Evolutionary conservation across 768 basidiomycete species (phyloP).

Genomic region (Steccherinum ochraceum): DNA sequence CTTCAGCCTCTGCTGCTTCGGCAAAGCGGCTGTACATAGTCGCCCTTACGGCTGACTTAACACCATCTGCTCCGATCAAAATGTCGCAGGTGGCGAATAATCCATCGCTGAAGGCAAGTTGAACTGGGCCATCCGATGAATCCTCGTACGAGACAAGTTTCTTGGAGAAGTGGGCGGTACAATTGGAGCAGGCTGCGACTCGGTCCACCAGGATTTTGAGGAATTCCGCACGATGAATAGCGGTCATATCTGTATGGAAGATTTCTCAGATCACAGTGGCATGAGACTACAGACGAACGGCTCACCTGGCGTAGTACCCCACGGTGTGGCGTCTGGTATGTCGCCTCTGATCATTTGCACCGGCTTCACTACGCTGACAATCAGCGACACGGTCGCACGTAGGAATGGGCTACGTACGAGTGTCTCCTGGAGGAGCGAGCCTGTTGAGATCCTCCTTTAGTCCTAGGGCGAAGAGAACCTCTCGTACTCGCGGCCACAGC

Average conservation of each 20-base stretch:
- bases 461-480: conserved; percentile 6
- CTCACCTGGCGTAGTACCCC: too few relatives aligned
- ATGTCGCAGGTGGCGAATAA: conserved; percentile 18
- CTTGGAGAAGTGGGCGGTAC: conserved; percentile 14
- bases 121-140: conserved; percentile 3
- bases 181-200: conserved; percentile 4
- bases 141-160: conserved; percentile 10
- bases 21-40: not conserved
- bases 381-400: too few relatives aligned
- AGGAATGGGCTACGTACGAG: too few relatives aligned
- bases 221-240: conserved; percentile 14
- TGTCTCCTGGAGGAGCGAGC: too few relatives aligned
- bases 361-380: not conserved
- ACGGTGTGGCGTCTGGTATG: not conserved
- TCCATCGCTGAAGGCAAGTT: conserved; percentile 19
- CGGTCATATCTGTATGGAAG: too few relatives aligned
- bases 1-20: not conserved
- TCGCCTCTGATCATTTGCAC: not conserved
- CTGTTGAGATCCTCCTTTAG: not conserved
- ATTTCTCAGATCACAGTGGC: too few relatives aligned
- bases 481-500: conserved; percentile 9
- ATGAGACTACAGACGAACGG: too few relatives aligned
- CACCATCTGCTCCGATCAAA: conserved; percentile 22
- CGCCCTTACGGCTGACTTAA: conserved; percentile 13
- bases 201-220: conserved; percentile 12